Evolutionary conservation across 495 filamentous ascomycete species (phyloP).

Genomic region (Jackrogersella minutella): DNA sequence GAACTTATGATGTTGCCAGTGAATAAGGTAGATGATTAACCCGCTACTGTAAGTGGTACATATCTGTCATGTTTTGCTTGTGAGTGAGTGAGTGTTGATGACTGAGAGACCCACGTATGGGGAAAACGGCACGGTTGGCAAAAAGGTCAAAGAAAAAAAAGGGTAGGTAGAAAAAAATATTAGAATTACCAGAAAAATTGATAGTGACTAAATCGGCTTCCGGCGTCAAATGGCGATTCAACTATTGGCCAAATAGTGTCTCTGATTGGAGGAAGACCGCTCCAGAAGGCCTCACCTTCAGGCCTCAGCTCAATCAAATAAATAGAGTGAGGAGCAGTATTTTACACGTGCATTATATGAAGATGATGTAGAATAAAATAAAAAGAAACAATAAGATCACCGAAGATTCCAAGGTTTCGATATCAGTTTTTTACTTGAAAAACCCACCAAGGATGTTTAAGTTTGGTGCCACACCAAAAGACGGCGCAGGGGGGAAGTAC

Average conservation of each 20-base stretch:
- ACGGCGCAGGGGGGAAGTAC: neutral
- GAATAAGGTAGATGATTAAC: constrained; percentile 12
- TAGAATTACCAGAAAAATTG: constrained; percentile 13
- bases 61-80: constrained; percentile 3
- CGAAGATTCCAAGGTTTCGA: constrained; percentile 35
- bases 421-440: constrained; percentile 29
- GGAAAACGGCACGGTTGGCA: neutral
- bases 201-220: constrained; percentile 37
- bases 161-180: no score
- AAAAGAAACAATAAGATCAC: constrained; percentile 33
- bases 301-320: constrained; percentile 36
- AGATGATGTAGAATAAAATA: constrained; percentile 33
- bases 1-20: constrained; percentile 12
- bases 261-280: constrained; percentile 40
- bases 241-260: constrained; percentile 29
- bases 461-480: constrained; percentile 8
- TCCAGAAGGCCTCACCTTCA: constrained; percentile 29
- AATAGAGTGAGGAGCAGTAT: constrained; percentile 37
- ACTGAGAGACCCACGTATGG: constrained; percentile 21
- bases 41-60: constrained; percentile 1
- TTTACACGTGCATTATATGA: constrained; percentile 42
- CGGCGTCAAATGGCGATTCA: constrained; percentile 37
- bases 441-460: constrained; percentile 11
- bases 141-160: neutral
- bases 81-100: constrained; percentile 6